These are phyloP conservation scores for Trichoderma sp. DNA, from an alignment of 2,329 filamentous ascomycete species.

Conservation along the genomic window DNA sequence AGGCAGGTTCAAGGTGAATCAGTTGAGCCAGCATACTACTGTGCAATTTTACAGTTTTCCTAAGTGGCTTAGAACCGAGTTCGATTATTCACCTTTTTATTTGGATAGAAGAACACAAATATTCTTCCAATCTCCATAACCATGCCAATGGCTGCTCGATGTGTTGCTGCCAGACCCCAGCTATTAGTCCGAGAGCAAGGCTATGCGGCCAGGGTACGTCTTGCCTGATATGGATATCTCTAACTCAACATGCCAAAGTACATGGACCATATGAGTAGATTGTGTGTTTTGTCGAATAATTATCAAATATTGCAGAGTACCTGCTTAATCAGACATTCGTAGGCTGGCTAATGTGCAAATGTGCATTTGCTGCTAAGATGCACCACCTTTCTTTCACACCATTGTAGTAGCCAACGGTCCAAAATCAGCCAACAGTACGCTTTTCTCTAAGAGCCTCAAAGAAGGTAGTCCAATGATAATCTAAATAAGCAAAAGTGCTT, in stretches of 20 bases:
- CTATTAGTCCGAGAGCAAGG: background rate
- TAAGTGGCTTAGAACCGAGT: background rate
- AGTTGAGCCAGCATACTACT: background rate
- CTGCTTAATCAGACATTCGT: background rate
- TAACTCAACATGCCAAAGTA: background rate
- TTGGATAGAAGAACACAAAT: background rate
- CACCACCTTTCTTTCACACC: background rate
- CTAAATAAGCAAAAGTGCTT: background rate
- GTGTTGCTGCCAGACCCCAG: background rate
- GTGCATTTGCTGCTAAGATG: background rate
- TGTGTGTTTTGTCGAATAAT: background rate
- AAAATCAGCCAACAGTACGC: background rate
- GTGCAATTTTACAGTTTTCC: background rate
- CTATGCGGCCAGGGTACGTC: background rate
- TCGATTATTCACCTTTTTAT: background rate
- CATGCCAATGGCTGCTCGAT: background rate
- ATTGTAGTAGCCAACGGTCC: background rate
- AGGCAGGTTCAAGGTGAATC: background rate
- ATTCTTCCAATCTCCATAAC: background rate
- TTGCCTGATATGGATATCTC: background rate
- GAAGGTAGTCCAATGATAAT: background rate
- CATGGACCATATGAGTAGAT: background rate
- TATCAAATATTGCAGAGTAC: background rate
- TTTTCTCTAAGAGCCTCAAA: background rate
- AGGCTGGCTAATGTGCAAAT: background rate